These are phyloP conservation scores for Cutaneotrichosporon sp. DNA, from an alignment of 1,284 basidiomycete species.

Conservation along the genomic window DNA sequence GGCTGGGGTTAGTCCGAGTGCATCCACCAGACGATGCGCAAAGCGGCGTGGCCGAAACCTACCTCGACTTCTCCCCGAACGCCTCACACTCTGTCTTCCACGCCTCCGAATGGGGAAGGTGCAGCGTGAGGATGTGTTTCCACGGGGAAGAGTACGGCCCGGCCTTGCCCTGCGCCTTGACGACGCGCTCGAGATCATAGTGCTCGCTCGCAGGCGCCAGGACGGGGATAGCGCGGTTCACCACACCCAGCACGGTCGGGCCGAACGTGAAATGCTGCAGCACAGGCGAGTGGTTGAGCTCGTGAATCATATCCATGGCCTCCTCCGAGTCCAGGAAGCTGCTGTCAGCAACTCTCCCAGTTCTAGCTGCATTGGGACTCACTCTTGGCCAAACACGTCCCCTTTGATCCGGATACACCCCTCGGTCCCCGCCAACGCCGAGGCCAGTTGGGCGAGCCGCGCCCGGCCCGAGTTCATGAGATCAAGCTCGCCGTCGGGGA, in stretches of 20 bases:
- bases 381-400: conserved; percentile 43
- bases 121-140: conserved; percentile 45
- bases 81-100: conserved; percentile 34
- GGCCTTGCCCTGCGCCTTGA: conserved; percentile 12
- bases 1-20: conserved; percentile 19
- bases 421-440: conserved; percentile 25
- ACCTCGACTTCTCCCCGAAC: conserved; percentile 34
- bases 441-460: conserved; percentile 32
- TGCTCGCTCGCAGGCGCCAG: conserved; percentile 28
- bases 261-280: conserved; percentile 45
- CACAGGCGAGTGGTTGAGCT: conserved; percentile 37
- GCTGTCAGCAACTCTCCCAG: conserved; percentile 13
- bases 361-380: too few species aligned
- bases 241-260: conserved; percentile 32
- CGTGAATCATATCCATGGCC: conserved; percentile 35
- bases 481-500: conserved; percentile 25
- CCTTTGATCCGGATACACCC: conserved; percentile 39
- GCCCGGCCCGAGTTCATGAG: conserved; percentile 27
- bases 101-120: conserved; percentile 31
- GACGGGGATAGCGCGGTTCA: conserved; percentile 32
- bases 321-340: conserved; percentile 44
- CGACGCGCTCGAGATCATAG: conserved; percentile 30
- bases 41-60: conserved; percentile 17
- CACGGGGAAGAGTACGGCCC: conserved; percentile 20
- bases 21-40: background rate